These are phyloP conservation scores for Debaryomycetaceae sp. DNA, from an alignment of 1,139 yeast species.

Conservation along the genomic window DNA sequence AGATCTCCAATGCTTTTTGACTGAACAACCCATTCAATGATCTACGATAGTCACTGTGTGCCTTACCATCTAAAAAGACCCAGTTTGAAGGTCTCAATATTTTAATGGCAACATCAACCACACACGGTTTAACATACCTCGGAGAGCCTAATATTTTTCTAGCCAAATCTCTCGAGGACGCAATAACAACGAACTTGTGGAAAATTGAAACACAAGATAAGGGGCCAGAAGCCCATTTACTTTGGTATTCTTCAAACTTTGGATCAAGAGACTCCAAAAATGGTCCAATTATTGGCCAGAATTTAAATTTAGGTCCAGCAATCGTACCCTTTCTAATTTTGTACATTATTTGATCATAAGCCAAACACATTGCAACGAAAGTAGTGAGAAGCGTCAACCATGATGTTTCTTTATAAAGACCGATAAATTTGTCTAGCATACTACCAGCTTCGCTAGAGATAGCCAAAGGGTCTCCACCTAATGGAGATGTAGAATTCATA, in stretches of 20 bases:
- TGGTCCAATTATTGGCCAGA: slow-evolving; percentile 96
- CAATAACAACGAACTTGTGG: slow-evolving; percentile 96
- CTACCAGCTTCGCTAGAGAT: slow-evolving; percentile 1
- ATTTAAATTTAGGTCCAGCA: slow-evolving; percentile 82
- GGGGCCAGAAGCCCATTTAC: slow-evolving; percentile 94
- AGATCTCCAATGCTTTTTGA: slow-evolving; percentile 73
- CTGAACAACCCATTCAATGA: slow-evolving; percentile 88
- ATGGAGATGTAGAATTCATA: slow-evolving; percentile 13
- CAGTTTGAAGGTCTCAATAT: slow-evolving; percentile 92
- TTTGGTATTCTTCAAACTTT: slow-evolving; percentile 86
- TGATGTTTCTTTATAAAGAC: slow-evolving; percentile 5
- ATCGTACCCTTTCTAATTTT: slow-evolving; percentile 77
- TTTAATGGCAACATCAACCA: slow-evolving; percentile 93
- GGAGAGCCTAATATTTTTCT: slow-evolving; percentile 87
- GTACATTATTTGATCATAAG: slow-evolving; percentile 81
- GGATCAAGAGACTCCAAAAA: slow-evolving; percentile 95
- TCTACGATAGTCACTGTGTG: slow-evolving; percentile 88
- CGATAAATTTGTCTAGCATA: slow-evolving; percentile 2
- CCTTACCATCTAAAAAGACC: slow-evolving; percentile 97
- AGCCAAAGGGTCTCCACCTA: slow-evolving; percentile 8
- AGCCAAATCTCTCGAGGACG: slow-evolving; percentile 84
- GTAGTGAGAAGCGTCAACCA: slow-evolving; percentile 37
- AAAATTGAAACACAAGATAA: slow-evolving; percentile 94
- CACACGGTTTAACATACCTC: slow-evolving; percentile 90
- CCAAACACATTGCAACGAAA: slow-evolving; percentile 46